phyloP scores from a whole-genome alignment of 306 rosid genomes.

The Benincasa hispida region DNA sequence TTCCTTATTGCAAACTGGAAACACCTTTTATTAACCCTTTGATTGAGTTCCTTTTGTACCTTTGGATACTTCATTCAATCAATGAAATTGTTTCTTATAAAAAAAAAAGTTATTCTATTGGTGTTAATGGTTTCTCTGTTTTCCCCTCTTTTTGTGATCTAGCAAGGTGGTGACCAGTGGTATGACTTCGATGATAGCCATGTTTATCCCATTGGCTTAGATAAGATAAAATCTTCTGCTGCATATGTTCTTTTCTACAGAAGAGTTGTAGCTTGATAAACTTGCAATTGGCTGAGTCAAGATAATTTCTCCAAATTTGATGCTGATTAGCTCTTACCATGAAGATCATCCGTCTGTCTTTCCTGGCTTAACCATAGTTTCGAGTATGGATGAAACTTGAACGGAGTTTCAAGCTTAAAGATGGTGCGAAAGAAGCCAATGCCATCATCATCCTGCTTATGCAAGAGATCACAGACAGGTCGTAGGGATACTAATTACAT shows the following conservation, averaged over 20 bases:
- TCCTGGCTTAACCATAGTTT: not conserved
- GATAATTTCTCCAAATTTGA: not conserved
- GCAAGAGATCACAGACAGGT: not conserved
- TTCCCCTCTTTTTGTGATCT: conserved; percentile 18
- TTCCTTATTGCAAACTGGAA: too few species aligned
- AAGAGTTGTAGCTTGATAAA: conserved; percentile 38
- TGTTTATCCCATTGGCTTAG: conserved; percentile 66
- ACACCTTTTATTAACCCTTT: too few species aligned
- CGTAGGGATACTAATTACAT: conserved; percentile 6
- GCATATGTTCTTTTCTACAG: conserved; percentile 96
- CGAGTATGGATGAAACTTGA: not conserved
- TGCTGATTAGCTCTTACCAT: not conserved
- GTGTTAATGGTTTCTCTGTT: conserved; percentile 2
- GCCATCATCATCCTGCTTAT: not conserved
- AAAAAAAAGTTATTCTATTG: too few species aligned
- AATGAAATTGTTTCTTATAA: too few species aligned
- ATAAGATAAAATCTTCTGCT: conserved; percentile 91
- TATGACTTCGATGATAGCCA: conserved; percentile 87
- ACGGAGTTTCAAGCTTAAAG: not conserved
- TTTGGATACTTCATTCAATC: too few species aligned
- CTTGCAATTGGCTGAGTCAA: not conserved
- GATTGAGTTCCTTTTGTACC: too few species aligned
- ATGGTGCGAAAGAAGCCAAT: not conserved
- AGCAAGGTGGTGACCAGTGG: conserved; percentile 96
- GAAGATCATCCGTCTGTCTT: not conserved